These are phyloP conservation scores for sunflower (Helianthus annuus) DNA, from an alignment of 129 eudicot genomes.

Conservation along the genomic window DNA sequence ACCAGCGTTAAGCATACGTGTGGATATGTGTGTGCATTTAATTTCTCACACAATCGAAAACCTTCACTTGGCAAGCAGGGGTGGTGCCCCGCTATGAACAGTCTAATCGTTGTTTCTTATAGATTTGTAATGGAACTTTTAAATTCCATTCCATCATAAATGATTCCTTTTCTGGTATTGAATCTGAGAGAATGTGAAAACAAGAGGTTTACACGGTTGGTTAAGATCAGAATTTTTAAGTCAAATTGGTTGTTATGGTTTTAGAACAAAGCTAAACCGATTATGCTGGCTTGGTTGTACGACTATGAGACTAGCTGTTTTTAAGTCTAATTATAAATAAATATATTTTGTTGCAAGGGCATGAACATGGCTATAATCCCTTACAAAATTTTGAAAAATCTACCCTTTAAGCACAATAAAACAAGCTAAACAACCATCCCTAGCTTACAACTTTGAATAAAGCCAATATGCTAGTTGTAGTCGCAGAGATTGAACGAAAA, in stretches of 20 bases:
- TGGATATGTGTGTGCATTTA: too few relatives aligned
- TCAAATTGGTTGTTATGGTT: not conserved
- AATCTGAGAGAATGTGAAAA: not conserved
- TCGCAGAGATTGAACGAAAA: too few relatives aligned
- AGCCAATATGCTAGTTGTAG: not conserved
- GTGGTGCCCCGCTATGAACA: too few relatives aligned
- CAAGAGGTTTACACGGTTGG: not conserved
- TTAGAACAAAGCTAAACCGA: not conserved
- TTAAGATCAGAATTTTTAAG: not conserved
- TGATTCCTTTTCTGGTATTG: not conserved
- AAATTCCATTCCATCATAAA: not conserved
- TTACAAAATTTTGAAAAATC: not conserved
- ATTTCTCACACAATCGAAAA: too few relatives aligned
- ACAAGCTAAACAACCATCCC: not conserved
- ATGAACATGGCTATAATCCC: not conserved
- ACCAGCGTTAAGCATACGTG: too few relatives aligned
- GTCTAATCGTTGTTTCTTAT: too few relatives aligned
- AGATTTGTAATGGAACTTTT: too few relatives aligned
- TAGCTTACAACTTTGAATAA: not conserved
- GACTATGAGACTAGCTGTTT: not conserved
- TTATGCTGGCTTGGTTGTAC: not conserved
- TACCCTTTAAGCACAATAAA: not conserved
- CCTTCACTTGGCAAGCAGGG: too few relatives aligned
- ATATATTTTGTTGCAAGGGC: not conserved
- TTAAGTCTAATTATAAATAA: not conserved